A percentile compares a stretch with the other conserved stretches of the same genome.
These are phyloP conservation scores for Gracilaria gracilis DNA, from an alignment of 23 red algal species.

Conservation along the genomic window DNA sequence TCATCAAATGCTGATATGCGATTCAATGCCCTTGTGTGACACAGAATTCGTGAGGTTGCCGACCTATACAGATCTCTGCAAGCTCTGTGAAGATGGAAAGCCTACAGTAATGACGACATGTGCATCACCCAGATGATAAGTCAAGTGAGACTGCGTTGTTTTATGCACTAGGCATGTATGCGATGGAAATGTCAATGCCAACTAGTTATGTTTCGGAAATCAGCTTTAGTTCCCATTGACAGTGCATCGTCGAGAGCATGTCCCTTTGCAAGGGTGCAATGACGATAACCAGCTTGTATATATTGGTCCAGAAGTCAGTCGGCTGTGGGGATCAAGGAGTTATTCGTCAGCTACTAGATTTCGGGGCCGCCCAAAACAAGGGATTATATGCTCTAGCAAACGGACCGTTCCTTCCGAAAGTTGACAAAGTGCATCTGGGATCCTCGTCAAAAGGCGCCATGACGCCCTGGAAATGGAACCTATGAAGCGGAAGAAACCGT, in stretches of 20 bases:
- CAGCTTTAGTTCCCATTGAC: too few species aligned
- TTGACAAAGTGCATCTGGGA: not conserved
- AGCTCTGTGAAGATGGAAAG: conserved; percentile 71
- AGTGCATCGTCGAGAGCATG: too few species aligned
- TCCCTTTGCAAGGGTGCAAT: too few species aligned
- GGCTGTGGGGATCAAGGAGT: not conserved
- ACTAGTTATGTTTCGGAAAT: too few species aligned
- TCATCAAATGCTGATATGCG: not conserved
- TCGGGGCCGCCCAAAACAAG: conserved; percentile 24
- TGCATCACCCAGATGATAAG: too few species aligned
- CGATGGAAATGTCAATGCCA: too few species aligned
- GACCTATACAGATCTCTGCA: too few species aligned
- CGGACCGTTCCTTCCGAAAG: too few species aligned
- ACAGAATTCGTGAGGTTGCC: conserved; percentile 83
- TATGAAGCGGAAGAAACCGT: conserved; percentile 36
- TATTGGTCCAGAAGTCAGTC: too few species aligned
- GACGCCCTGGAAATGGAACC: not conserved
- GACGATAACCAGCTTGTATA: too few species aligned
- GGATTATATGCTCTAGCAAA: conserved; percentile 5
- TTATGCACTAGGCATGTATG: not conserved
- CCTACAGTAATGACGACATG: conserved; percentile 26
- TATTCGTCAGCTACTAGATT: not conserved
- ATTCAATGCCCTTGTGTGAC: not conserved
- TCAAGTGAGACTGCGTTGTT: not conserved
- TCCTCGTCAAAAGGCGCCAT: not conserved